Conservation (phyloP, 1,284 basidiomycete genomes). For the Cryptococcus depauperatus region DNA sequence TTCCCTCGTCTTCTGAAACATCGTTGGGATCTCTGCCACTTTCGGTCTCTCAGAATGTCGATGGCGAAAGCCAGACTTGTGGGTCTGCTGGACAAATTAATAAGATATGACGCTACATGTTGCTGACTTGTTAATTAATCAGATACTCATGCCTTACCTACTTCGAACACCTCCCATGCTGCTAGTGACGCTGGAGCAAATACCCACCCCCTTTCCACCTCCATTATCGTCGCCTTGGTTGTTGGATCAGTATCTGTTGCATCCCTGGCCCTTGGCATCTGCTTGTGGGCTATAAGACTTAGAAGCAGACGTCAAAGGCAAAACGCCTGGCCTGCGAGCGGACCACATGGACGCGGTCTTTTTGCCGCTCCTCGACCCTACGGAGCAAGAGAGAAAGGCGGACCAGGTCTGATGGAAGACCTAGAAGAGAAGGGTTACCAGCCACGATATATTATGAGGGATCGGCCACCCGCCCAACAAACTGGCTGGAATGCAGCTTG, state of each 20-base stretch:
- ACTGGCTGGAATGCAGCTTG: slow-evolving; percentile 1
- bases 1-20: too few relatives aligned
- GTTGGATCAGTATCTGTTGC: slow-evolving; percentile 13
- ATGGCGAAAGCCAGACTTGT: not conserved
- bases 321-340: slow-evolving; percentile 6
- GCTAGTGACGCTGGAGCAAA: slow-evolving; percentile 12
- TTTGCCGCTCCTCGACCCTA: slow-evolving; percentile 11
- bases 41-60: not conserved
- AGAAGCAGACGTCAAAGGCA: slow-evolving; percentile 4
- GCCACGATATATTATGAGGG: too few relatives aligned
- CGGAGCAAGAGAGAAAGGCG: slow-evolving; percentile 22
- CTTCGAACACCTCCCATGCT: not conserved
- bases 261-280: slow-evolving; percentile 7
- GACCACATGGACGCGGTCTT: slow-evolving; percentile 3
- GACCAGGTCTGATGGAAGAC: slow-evolving; percentile 18
- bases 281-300: slow-evolving; percentile 13
- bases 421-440: slow-evolving; percentile 2
- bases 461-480: not conserved
- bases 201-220: slow-evolving; percentile 10
- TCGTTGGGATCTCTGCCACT: too few relatives aligned
- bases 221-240: slow-evolving; percentile 15
- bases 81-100: not conserved
- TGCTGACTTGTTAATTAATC: not conserved
- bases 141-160: not conserved
- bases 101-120: not conserved